Percentiles rank a stretch among this genome's conserved stretches.
Evolutionary conservation across 2,329 filamentous ascomycete genomes (phyloP).

Genomic region (Gremmenia infestans): DNA sequence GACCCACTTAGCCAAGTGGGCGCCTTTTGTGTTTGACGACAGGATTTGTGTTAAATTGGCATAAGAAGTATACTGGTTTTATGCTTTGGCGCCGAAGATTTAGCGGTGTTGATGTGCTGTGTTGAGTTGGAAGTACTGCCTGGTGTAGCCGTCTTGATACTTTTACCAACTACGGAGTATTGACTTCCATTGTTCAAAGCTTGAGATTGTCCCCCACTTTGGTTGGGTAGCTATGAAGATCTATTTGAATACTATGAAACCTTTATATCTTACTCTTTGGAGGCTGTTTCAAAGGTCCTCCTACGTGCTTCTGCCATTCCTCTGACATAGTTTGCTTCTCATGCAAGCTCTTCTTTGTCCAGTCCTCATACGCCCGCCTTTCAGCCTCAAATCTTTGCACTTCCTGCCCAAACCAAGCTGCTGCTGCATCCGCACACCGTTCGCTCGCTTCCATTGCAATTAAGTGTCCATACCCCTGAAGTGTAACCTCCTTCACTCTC

Average conservation of each 20-base stretch:
- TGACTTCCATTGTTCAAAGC: too few relatives aligned
- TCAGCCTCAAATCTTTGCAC: constrained; percentile 52
- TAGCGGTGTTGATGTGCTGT: too few relatives aligned
- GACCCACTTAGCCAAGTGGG: too few relatives aligned
- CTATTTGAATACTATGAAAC: neutral
- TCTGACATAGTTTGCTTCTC: constrained; percentile 54
- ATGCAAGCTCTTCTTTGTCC: constrained; percentile 47
- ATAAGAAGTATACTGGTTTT: too few relatives aligned
- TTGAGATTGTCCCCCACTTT: too few relatives aligned
- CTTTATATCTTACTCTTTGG: constrained; percentile 13
- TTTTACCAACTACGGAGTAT: too few relatives aligned
- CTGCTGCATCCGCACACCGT: constrained; percentile 58
- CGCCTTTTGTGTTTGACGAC: too few relatives aligned
- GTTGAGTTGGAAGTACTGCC: too few relatives aligned
- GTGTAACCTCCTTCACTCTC: constrained; percentile 58
- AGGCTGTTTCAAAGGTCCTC: constrained; percentile 11
- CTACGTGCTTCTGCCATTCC: constrained; percentile 42
- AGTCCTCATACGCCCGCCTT: constrained; percentile 48
- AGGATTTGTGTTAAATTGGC: too few relatives aligned
- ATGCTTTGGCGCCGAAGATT: too few relatives aligned
- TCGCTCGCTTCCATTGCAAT: constrained; percentile 75
- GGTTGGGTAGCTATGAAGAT: too few relatives aligned
- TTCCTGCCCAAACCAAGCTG: constrained; percentile 53
- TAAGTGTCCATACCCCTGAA: constrained; percentile 68
- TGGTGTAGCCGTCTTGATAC: too few relatives aligned